Evolutionary conservation across 176 grass and related monocot genomes (phyloP).

Genomic region (Melocanna baccifera): DNA sequence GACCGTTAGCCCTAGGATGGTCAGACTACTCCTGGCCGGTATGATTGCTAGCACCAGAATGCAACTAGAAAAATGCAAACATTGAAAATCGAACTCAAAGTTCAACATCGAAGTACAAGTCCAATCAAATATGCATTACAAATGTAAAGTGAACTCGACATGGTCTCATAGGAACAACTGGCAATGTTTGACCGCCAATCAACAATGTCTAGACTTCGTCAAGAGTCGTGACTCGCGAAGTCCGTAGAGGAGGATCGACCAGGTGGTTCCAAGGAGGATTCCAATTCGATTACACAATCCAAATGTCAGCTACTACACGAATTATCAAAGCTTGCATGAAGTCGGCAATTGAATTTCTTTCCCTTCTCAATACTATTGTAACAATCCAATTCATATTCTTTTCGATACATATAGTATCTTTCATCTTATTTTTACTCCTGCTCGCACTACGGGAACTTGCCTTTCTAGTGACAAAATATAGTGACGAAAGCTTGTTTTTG

Average conservation of each 20-base stretch:
- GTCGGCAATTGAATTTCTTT: neutral
- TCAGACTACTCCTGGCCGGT: no score
- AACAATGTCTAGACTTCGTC: neutral
- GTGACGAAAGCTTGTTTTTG: neutral
- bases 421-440: neutral
- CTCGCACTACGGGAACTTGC: neutral
- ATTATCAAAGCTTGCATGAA: neutral
- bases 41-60: no score
- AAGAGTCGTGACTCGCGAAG: neutral
- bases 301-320: neutral
- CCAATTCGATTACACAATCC: neutral
- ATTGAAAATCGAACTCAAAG: no score
- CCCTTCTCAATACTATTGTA: neutral
- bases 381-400: no score
- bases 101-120: no score
- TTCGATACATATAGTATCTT: neutral
- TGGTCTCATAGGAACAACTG: no score
- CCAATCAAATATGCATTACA: no score
- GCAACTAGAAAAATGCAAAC: no score
- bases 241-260: no score
- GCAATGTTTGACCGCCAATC: no score
- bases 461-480: neutral
- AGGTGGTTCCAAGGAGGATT: neutral
- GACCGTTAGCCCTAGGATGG: no score
- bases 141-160: no score